phyloP scores from a whole-genome alignment of 2,329 filamentous ascomycete genomes.

The Neofusicoccum cordaticola region DNA sequence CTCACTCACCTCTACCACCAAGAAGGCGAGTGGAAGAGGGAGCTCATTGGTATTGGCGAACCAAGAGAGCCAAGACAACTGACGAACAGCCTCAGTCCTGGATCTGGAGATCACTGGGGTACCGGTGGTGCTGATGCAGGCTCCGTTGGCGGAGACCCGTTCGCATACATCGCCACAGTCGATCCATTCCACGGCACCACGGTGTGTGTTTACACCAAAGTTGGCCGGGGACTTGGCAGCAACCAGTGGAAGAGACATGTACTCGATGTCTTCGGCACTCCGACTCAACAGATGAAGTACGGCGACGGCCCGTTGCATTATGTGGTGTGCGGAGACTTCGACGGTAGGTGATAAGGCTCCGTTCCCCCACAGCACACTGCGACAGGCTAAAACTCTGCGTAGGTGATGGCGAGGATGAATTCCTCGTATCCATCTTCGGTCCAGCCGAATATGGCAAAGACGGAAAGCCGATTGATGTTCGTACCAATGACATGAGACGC shows the following conservation, averaged over 20 bases:
- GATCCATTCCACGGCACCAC: conserved; percentile 24
- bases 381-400: neutral
- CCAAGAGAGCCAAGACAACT: neutral
- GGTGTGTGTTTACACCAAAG: conserved; percentile 19
- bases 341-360: conserved; percentile 4
- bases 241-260: conserved; percentile 19
- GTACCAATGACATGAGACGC: neutral
- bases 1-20: conserved; percentile 1
- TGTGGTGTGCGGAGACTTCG: conserved; percentile 21
- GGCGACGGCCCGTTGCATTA: conserved; percentile 20
- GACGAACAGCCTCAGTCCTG: neutral
- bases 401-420: conserved; percentile 24
- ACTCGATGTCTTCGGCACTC: conserved; percentile 21
- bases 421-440: conserved; percentile 22
- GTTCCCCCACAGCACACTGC: neutral
- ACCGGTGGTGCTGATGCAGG: conserved; percentile 20
- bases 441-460: conserved; percentile 17
- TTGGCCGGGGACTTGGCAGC: conserved; percentile 4
- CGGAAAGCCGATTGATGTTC: neutral
- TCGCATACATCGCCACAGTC: conserved; percentile 22
- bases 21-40: neutral
- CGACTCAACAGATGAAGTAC: conserved; percentile 14
- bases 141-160: conserved; percentile 18
- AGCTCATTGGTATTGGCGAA: neutral
- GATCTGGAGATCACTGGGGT: conserved; percentile 21